These are phyloP conservation scores for Coemansia sp. DNA, from an alignment of 192 early-diverging fungal species.

Conservation along the genomic window DNA sequence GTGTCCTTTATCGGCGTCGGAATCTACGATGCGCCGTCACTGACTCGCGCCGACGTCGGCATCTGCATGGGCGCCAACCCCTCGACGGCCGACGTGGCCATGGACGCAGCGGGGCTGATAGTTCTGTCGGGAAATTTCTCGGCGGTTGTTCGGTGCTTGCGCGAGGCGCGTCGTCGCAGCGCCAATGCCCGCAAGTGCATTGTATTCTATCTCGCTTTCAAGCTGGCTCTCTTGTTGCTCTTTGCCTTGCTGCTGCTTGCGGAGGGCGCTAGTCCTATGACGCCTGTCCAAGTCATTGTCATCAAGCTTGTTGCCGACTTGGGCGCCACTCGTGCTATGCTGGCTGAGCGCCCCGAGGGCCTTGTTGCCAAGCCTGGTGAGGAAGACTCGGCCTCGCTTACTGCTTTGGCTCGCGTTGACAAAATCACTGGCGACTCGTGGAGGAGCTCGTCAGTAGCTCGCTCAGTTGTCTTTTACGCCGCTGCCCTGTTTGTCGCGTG, in stretches of 20 bases:
- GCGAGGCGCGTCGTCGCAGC: constrained; percentile 26
- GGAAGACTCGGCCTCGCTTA: constrained; percentile 9
- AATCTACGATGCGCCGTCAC: constrained; percentile 87
- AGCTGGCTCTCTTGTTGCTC: constrained; percentile 34
- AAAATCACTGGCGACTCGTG: background rate
- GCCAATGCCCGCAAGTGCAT: constrained; percentile 35
- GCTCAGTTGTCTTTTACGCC: constrained; percentile 16
- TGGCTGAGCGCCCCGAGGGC: constrained; percentile 36
- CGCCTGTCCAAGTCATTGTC: constrained; percentile 44
- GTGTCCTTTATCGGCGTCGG: constrained; percentile 76
- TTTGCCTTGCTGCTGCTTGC: constrained; percentile 26
- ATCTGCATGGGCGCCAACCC: constrained; percentile 78
- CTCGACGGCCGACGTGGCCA: constrained; percentile 64
- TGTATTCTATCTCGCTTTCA: constrained; percentile 34
- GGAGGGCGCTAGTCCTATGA: constrained; percentile 37
- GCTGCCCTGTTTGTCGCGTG: constrained; percentile 28
- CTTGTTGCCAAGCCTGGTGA: background rate
- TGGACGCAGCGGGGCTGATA: constrained; percentile 48
- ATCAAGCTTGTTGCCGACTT: constrained; percentile 40
- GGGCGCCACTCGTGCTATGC: constrained; percentile 33
- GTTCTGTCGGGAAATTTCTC: constrained; percentile 39
- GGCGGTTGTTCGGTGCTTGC: constrained; percentile 31
- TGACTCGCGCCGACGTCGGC: constrained; percentile 83
- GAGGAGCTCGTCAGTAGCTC: background rate
- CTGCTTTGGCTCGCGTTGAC: background rate